Evolutionary conservation across 495 filamentous ascomycete species (phyloP), one percentile per base, ranked within the genome.

Genomic region (Apodospora peruviana): DNA sequence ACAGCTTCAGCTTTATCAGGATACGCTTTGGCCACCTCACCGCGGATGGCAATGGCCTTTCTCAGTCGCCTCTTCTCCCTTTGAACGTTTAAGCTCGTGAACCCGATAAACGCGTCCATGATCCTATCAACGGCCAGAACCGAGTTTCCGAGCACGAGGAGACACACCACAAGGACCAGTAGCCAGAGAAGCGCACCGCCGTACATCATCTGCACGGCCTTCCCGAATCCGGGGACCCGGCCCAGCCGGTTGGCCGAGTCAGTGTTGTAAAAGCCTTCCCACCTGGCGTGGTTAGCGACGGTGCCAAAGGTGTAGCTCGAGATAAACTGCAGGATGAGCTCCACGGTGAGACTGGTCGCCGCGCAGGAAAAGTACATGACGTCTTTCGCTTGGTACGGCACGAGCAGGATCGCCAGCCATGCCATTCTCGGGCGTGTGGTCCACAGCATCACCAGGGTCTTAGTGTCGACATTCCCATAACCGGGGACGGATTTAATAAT

Each of bases 331-430:
- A 45, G 43, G 17, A 45, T 34, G 16, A 45, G 3, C 25, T 45
- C 43, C 2, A 22, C 27, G 1, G 16, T 22, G 14, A 45, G 43
- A 1, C 16, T 45, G 12, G 43, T 35, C 14, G 43, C 43, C 25
- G 43, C 43, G 16, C 43, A 45, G 5, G 43, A 45, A 18, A 45
- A 22, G 29, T 45, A 45, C 43, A 45, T 45, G 43, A 17, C 43
- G 16, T 45, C 43, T 4, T 45, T 16, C 3, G 16, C n/a, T 11
- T 45, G 43, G 29, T 20, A 45, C 8, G 12, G 25, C 14, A 45
- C 27, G 18, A 45, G 25, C 5, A 36, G 17, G 17, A 45, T 35
- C 1, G 20, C 25, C n/a, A 45, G 43, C 43, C 43, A 45, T 17
- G 43, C 43, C 16, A 45, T 18, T 10, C 43, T 19, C 25, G 43